phyloP scores from a whole-genome alignment of 768 basidiomycete species.

The Epithele typhae region DNA sequence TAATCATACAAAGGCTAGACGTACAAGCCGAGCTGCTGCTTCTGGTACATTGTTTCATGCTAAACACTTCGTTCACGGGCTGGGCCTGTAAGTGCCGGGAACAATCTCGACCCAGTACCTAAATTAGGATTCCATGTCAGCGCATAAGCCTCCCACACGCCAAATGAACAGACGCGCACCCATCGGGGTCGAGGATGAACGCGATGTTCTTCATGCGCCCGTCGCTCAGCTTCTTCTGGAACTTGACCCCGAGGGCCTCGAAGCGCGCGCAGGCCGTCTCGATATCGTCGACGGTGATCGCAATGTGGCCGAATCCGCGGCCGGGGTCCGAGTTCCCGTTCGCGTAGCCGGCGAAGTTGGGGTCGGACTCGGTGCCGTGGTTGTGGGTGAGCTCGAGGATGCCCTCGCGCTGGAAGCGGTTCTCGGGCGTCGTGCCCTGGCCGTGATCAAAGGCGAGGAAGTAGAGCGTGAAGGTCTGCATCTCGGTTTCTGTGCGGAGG shows the following conservation, averaged over 20 bases:
- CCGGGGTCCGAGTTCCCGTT: conserved; percentile 84
- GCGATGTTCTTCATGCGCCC: conserved; percentile 85
- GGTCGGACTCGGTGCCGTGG: conserved; percentile 83
- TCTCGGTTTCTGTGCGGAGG: conserved; percentile 45
- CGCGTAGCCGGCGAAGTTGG: conserved; percentile 75
- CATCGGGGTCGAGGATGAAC: conserved; percentile 83
- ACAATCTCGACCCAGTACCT: conserved; percentile 64
- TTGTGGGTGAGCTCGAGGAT: conserved; percentile 85
- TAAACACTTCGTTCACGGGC: neutral
- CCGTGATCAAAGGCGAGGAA: conserved; percentile 77
- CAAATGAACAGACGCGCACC: conserved; percentile 35
- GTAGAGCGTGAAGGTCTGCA: conserved; percentile 69
- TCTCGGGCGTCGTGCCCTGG: conserved; percentile 18
- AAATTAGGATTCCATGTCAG: neutral
- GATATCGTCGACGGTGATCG: conserved; percentile 79
- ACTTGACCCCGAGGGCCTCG: conserved; percentile 71
- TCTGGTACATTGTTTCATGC: too few relatives aligned
- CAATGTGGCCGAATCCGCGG: conserved; percentile 84
- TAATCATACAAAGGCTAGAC: too few relatives aligned
- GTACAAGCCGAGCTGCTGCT: too few relatives aligned
- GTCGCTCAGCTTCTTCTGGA: conserved; percentile 84
- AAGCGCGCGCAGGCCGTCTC: conserved; percentile 81
- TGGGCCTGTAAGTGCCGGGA: conserved; percentile 9
- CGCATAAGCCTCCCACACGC: neutral
- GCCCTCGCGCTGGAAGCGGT: conserved; percentile 20